Evolutionary conservation across 1,139 yeast genomes (phyloP), one percentile per base, ranked within the genome.

Genomic region (Meyerozyma carpophila): DNA sequence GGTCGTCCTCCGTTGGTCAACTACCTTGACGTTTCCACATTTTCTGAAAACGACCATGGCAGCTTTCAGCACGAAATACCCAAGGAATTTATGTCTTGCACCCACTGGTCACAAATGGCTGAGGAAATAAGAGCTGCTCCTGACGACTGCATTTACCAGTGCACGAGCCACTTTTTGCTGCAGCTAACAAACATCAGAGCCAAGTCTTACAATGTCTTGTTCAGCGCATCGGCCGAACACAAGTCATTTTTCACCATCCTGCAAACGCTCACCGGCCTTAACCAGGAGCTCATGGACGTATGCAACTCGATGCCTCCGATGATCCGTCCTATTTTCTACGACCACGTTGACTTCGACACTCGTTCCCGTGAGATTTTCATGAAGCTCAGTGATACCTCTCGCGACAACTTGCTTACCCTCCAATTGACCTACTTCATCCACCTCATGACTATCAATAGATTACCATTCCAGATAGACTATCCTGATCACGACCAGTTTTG

Each of bases 1-100:
- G 90, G 90, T 4, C 75, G 78, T 46, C 81, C 88, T 1, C 84
- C 88, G 0, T 53, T 74, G 21, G 69, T 83, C 18, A 68, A 73
- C 51, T 75, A 68, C 32, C 51, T 55, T n/a, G 87, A 82, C 59
- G 75, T 57, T 8, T 47, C 60, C 7, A 53, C 62, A 14, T 21
- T 20, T 25, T 20, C 37, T 10, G 37, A 34, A 6, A 21, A 5
- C 4, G 37, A 34, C 14, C 10, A 13, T 13, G 34, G 34, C 4
- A 11, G 20, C 34, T 20, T 9, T 9, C 16, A 9, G 13, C 2
- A 6, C 13, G 26, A 21, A 2, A 13, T 18, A 7, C 25, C 37
- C 10, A 9, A 9, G 13, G 26, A 34, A 14, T 18, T 21, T 4
- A 8, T 9, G 25, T 18, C 37, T 8, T 18, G 26, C 26, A 7